These are phyloP conservation scores for Ilyonectria mors-panacis DNA, from an alignment of 2,329 filamentous ascomycete genomes.

Conservation along the genomic window DNA sequence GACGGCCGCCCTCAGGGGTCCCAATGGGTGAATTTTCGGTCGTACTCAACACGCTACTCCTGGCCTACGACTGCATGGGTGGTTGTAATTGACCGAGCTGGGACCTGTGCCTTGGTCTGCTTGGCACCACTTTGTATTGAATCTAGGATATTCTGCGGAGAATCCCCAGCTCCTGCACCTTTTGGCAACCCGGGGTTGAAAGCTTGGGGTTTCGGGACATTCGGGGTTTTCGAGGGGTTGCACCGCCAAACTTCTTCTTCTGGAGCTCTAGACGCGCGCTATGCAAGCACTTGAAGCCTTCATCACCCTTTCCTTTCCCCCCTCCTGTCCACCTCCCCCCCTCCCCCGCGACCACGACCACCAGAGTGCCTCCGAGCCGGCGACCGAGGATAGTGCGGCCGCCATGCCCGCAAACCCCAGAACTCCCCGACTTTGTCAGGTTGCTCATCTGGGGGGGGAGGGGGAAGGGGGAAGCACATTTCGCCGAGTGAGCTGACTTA, in stretches of 20 bases:
- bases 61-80: slow-evolving; percentile 42
- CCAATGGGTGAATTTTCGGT: slow-evolving; percentile 54
- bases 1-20: slow-evolving; percentile 19
- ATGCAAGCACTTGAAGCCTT: too few species aligned
- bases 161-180: slow-evolving; percentile 29
- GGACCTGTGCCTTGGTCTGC: slow-evolving; percentile 23
- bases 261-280: background rate
- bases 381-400: slow-evolving; percentile 37
- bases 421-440: slow-evolving; percentile 18
- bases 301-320: too few species aligned
- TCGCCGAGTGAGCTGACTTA: too few species aligned
- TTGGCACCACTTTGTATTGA: background rate
- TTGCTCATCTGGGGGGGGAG: too few species aligned
- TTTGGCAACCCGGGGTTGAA: slow-evolving; percentile 7
- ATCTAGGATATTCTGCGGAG: slow-evolving; percentile 18
- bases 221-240: background rate
- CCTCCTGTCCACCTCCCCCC: background rate
- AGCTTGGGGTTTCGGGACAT: slow-evolving; percentile 20
- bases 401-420: slow-evolving; percentile 38
- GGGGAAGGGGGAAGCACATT: too few species aligned
- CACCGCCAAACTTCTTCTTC: background rate
- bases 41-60: slow-evolving; percentile 51
- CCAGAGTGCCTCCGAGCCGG: slow-evolving; percentile 43
- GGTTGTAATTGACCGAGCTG: slow-evolving; percentile 50
- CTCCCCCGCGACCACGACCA: background rate